Base-by-base conservation (phyloP, 345 rosid genomes). In the Punica granatum region DNA sequence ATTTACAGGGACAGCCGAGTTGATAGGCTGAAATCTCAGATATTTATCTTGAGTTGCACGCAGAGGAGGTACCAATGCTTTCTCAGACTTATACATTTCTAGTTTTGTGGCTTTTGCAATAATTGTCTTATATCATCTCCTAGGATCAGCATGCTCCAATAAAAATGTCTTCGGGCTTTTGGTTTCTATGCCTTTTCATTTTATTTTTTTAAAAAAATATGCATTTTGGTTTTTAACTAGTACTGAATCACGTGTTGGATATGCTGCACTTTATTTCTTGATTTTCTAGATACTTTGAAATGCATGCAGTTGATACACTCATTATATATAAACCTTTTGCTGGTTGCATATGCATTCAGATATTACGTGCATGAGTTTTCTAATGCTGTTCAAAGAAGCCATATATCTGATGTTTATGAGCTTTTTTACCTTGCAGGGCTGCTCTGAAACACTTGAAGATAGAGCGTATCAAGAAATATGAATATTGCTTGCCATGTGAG, bases 401-500 rank as follows among this genome's bases (percentile, higher is more conserved):
- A 30, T 23, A 30, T 28, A 26, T 28, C 33, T 56, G 60, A 56
- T 56, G 33, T 13, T 18, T 49, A 9, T 4, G 56, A 6, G 11
- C 34, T 16, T 12, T 5, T 39, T 41, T 42, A 68, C 66, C 77
- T 31, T 81, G 84, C 84, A 95, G 99, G 82, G 70, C 88, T 76
- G 96, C 99, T 83, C 77, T 95, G 77, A 90, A 83, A 76, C 96
- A 81, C 69, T 70, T 95, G 86, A 95, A 95, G 84, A 78, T 85
- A 77, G 99, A 92, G 10, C 92, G 82, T 3, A 54, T 94, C 70
- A 94, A 94, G 85, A 85, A 88, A 82, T 94, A 80, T 32, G 98
- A 92, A 75, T 94, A 94, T 71, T 89, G 97, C 83, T 73, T 94
- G 67, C 99, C 99, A 69, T 92, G 99, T 94, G 74, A 92, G 98